Percentiles rank a stretch among this genome's conserved stretches.
phyloP scores from a whole-genome alignment of 352 stramenopile genomes.

The Pythium myriotylum region DNA sequence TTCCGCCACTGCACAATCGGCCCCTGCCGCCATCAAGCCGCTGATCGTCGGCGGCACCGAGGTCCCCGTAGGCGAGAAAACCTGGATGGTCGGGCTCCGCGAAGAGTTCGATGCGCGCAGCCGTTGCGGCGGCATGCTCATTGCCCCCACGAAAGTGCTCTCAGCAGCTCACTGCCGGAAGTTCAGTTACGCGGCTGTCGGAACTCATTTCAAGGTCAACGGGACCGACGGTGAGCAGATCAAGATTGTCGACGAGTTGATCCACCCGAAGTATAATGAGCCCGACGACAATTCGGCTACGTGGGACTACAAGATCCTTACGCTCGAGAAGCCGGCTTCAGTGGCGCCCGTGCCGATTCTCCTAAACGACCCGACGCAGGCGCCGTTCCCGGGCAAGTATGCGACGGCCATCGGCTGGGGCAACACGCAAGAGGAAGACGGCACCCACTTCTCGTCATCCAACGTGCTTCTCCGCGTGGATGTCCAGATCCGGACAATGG shows the following conservation, averaged over 20 bases:
- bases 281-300: background rate
- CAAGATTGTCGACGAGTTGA: constrained; percentile 13
- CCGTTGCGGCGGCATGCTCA: constrained; percentile 31
- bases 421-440: constrained; percentile 12
- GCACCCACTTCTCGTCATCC: constrained; percentile 14
- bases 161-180: constrained; percentile 27
- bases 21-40: constrained; percentile 12
- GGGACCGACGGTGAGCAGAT: constrained; percentile 27
- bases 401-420: constrained; percentile 20
- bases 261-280: constrained; percentile 24
- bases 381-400: constrained; percentile 13
- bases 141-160: constrained; percentile 31
- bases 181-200: constrained; percentile 16
- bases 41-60: constrained; percentile 20
- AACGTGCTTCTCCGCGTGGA: constrained; percentile 8
- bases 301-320: constrained; percentile 28
- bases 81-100: constrained; percentile 22
- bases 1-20: background rate
- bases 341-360: constrained; percentile 12
- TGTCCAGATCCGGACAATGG: background rate
- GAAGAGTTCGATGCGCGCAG: background rate
- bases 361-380: constrained; percentile 7
- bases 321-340: constrained; percentile 13
- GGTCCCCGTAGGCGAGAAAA: constrained; percentile 22
- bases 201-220: constrained; percentile 27